Percentiles rank a stretch among this genome's conserved stretches.
Evolutionary conservation across 2,329 filamentous ascomycete species (phyloP).

Genomic region (Diaporthe australafricana): DNA sequence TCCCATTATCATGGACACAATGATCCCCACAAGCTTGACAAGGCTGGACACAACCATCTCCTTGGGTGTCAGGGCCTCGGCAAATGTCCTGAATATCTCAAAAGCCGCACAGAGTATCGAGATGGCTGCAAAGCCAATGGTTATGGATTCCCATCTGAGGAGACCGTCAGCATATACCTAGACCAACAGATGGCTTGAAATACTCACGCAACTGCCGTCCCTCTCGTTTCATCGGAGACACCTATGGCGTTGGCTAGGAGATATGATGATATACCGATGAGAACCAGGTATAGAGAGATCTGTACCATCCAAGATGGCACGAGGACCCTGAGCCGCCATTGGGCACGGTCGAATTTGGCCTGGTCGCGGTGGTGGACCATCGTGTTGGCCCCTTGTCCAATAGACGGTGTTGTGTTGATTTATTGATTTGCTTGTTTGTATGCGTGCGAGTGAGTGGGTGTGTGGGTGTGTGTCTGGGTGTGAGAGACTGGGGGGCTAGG

Average conservation of each 20-base stretch:
- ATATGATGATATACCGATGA: slow-evolving; percentile 66
- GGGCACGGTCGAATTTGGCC: slow-evolving; percentile 63
- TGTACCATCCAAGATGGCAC: slow-evolving; percentile 64
- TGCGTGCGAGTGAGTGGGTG: too few relatives aligned
- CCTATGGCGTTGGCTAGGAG: slow-evolving; percentile 60
- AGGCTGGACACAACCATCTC: slow-evolving; percentile 64
- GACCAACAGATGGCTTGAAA: slow-evolving; percentile 41
- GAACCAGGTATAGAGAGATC: slow-evolving; percentile 55
- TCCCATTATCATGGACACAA: slow-evolving; percentile 62
- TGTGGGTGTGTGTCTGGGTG: too few relatives aligned
- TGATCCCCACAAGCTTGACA: slow-evolving; percentile 60
- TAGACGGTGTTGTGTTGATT: slow-evolving; percentile 5
- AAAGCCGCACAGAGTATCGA: slow-evolving; percentile 59
- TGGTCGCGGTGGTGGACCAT: slow-evolving; percentile 60
- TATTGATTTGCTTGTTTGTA: too few relatives aligned
- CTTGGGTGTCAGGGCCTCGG: slow-evolving; percentile 65
- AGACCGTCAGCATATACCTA: slow-evolving; percentile 1
- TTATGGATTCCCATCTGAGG: slow-evolving; percentile 64
- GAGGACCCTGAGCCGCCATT: slow-evolving; percentile 62
- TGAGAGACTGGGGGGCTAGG: background rate
- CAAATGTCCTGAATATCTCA: slow-evolving; percentile 59
- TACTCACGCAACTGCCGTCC: slow-evolving; percentile 48
- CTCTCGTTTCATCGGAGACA: slow-evolving; percentile 54
- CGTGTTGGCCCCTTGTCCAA: slow-evolving; percentile 39
- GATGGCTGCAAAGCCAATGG: slow-evolving; percentile 61